Evolutionary conservation across 1,139 yeast genomes (phyloP).

Genomic region (Martiniozyma asiatica): DNA sequence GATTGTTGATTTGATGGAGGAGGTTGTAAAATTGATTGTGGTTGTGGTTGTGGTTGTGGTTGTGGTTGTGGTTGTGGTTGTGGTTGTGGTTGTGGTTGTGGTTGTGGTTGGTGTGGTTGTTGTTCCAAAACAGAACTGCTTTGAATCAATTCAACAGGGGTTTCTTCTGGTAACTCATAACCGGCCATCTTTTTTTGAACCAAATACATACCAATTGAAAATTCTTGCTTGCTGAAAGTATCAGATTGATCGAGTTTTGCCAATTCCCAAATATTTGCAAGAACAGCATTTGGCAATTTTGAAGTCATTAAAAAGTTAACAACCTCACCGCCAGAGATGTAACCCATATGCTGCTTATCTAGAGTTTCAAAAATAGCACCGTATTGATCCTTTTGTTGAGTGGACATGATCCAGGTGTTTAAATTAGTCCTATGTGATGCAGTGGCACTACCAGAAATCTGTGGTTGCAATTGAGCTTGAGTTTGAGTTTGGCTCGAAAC

Average conservation of each 20-base stretch:
- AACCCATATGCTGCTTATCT: conserved; percentile 54
- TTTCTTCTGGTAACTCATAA: conserved; percentile 47
- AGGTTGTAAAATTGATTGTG: conserved; percentile 11
- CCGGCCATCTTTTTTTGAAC: conserved; percentile 81
- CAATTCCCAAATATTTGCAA: conserved; percentile 91
- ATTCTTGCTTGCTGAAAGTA: conserved; percentile 66
- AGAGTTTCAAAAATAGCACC: conserved; percentile 67
- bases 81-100: conserved; percentile 10
- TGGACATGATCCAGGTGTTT: conserved; percentile 57
- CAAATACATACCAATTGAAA: conserved; percentile 86
- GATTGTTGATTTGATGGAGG: conserved; percentile 6
- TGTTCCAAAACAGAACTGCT: conserved; percentile 10
- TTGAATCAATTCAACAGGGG: conserved; percentile 19
- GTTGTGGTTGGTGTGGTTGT: conserved; percentile 3
- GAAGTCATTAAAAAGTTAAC: conserved; percentile 87
- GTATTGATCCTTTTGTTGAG: conserved; percentile 64
- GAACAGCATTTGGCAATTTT: conserved; percentile 67
- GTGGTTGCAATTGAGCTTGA: conserved; percentile 12
- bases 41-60: conserved; percentile 11
- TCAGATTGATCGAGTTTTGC: conserved; percentile 88
- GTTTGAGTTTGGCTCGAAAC: conserved; percentile 2
- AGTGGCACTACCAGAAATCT: conserved; percentile 12
- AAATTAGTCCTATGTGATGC: conserved; percentile 31
- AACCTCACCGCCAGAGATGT: conserved; percentile 64
- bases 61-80: conserved; percentile 7